Evolutionary conservation across 1,284 basidiomycete species (phyloP), one percentile per base, ranked within the genome.

Genomic region (Boletus austroedulis): DNA sequence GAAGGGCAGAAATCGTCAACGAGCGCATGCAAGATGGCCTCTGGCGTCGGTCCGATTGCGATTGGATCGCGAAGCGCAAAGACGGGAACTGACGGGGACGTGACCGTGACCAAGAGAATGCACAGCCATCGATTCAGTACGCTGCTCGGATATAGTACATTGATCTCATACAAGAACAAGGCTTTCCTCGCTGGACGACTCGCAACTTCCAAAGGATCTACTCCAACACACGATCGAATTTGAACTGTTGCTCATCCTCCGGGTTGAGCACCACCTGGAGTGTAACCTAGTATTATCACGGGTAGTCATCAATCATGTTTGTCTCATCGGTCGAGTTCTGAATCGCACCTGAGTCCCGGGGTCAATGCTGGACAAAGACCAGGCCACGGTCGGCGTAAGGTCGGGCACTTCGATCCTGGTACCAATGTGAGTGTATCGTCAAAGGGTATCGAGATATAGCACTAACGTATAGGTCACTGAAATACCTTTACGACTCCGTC

Each of bases 1-100:
- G 41, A 88, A 84, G 78, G 26, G 79, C 69, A 12, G 32, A 89
- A 74, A 66, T 89, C 83, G 36, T 82, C 71, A 57, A 86, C 74
- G 41, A 79, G 77, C 36, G 70, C 70, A 56, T 82, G 83, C 0
- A 94, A 70, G n/a, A 80, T 79, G n/a, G 81, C 74, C 62, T 91
- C 87, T 6, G 80, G 73, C 2, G 74, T n/a, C n/a, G n/a, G n/a
- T n/a, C n/a, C n/a, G n/a, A n/a, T n/a, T n/a, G n/a, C n/a, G n/a
- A n/a, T n/a, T n/a, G n/a, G n/a, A n/a, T n/a, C n/a, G n/a, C n/a
- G n/a, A n/a, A n/a, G n/a, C n/a, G n/a, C n/a, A n/a, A n/a, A n/a
- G n/a, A n/a, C n/a, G n/a, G n/a, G n/a, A n/a, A n/a, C n/a, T n/a
- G n/a, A n/a, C n/a, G n/a, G n/a, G n/a, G n/a, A n/a, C n/a, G n/a